phyloP scores from a whole-genome alignment of 306 rosid genomes.

The Styphnolobium japonicum region DNA sequence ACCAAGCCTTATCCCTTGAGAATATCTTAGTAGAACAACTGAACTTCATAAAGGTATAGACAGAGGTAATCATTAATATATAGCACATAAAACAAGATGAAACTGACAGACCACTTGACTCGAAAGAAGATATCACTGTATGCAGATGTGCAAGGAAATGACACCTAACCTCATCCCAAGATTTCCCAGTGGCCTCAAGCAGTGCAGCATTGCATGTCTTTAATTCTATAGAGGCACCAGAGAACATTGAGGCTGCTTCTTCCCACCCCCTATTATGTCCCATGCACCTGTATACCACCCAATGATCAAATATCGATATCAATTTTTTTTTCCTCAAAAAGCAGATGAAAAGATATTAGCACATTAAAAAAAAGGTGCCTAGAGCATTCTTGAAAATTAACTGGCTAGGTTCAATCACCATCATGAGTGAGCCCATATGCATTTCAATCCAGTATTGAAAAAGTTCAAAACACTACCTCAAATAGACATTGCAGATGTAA shows the following conservation, averaged over 20 bases:
- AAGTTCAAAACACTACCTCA: not conserved
- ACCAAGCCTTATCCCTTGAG: too few species aligned
- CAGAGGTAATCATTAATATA: not conserved
- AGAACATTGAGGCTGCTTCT: constrained; percentile 94
- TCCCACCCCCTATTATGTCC: constrained; percentile 99
- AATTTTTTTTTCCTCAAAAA: not conserved
- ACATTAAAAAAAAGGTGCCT: not conserved
- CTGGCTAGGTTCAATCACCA: constrained; percentile 14
- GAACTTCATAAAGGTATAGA: not conserved
- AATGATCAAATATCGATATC: constrained; percentile 25
- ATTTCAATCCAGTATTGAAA: constrained; percentile 13
- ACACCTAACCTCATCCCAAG: constrained; percentile 87
- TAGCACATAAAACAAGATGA: constrained; percentile 1
- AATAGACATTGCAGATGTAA: not conserved
- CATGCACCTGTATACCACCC: constrained; percentile 77
- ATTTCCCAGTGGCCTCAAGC: constrained; percentile 81
- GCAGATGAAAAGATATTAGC: not conserved
- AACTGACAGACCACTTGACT: not conserved
- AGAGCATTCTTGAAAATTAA: constrained; percentile 6
- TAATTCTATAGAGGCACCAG: constrained; percentile 80
- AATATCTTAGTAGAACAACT: not conserved
- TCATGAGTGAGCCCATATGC: not conserved
- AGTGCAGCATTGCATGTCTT: constrained; percentile 93
- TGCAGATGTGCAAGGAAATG: constrained; percentile 9
- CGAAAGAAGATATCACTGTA: not conserved